phyloP scores from a whole-genome alignment of 495 filamentous ascomycete species.

The Xylaria bambusicola region DNA sequence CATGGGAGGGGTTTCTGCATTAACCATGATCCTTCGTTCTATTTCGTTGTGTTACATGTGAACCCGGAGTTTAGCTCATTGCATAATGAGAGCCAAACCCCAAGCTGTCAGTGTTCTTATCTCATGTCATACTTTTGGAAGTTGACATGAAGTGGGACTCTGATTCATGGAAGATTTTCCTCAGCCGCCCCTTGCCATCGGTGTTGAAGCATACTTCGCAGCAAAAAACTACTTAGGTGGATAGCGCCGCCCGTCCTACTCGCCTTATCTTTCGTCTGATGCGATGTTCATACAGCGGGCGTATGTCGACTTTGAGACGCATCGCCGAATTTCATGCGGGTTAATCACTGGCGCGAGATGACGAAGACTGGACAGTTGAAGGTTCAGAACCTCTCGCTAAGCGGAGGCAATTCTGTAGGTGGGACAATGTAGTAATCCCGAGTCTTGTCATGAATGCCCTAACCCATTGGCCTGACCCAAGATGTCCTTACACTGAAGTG shows the following conservation, averaged over 20 bases:
- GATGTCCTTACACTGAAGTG: too few relatives aligned
- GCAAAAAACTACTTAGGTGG: too few relatives aligned
- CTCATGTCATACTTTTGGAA: neutral
- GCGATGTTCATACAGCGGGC: neutral
- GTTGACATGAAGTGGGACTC: neutral
- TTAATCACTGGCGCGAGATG: neutral
- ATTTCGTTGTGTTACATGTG: neutral
- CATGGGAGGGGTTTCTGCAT: neutral
- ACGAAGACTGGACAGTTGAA: neutral
- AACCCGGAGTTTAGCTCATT: neutral
- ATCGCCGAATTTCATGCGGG: neutral
- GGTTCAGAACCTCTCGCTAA: neutral
- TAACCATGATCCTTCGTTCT: neutral
- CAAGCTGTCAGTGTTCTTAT: neutral
- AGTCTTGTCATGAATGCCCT: neutral
- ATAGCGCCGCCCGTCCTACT: neutral
- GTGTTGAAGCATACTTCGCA: neutral
- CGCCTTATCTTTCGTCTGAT: conserved; percentile 6
- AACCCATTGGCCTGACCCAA: too few relatives aligned
- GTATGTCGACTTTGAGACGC: conserved; percentile 3
- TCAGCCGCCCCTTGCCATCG: conserved; percentile 3
- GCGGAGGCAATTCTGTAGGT: neutral
- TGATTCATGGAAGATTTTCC: neutral
- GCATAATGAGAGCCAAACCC: neutral
- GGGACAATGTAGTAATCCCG: neutral